These are phyloP conservation scores for Epichloe scottii DNA, from an alignment of 2,329 filamentous ascomycete species.

Conservation along the genomic window DNA sequence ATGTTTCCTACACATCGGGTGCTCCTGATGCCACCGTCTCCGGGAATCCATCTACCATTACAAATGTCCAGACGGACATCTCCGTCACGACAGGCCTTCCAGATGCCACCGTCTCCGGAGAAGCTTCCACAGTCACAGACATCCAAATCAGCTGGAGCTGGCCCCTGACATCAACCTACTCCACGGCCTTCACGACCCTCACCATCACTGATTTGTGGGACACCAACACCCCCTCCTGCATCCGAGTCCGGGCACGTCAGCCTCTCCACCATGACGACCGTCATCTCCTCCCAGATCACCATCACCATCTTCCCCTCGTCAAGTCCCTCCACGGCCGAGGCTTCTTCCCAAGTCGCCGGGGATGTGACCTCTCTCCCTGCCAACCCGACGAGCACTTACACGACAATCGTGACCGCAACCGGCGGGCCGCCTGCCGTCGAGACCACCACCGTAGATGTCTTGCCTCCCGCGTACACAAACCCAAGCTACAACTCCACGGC, in stretches of 20 bases:
- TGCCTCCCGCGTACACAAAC: constrained; percentile 12
- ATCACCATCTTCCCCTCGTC: constrained; percentile 12
- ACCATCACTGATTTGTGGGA: constrained; percentile 20
- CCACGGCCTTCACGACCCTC: constrained; percentile 13
- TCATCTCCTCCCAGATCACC: constrained; percentile 12
- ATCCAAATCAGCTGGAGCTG: constrained; percentile 14
- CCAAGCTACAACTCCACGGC: constrained; percentile 19
- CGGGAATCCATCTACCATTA: constrained; percentile 18
- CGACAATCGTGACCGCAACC: constrained; percentile 21
- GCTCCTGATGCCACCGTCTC: constrained; percentile 17
- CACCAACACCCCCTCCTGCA: neutral
- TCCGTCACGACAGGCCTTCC: constrained; percentile 18
- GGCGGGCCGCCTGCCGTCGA: constrained; percentile 14
- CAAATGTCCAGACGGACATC: constrained; percentile 16
- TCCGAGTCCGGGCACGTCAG: neutral
- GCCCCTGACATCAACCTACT: constrained; percentile 7
- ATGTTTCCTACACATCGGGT: constrained; percentile 12
- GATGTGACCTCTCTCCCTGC: constrained; percentile 13
- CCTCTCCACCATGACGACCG: constrained; percentile 13
- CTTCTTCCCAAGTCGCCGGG: constrained; percentile 12
- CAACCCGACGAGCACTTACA: constrained; percentile 15
- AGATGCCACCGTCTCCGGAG: constrained; percentile 20
- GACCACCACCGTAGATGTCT: constrained; percentile 21
- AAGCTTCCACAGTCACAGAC: constrained; percentile 20
- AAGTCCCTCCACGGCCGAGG: neutral